Base-by-base conservation (phyloP, 2,329 filamentous ascomycete species). In the Xylogone sp. region DNA sequence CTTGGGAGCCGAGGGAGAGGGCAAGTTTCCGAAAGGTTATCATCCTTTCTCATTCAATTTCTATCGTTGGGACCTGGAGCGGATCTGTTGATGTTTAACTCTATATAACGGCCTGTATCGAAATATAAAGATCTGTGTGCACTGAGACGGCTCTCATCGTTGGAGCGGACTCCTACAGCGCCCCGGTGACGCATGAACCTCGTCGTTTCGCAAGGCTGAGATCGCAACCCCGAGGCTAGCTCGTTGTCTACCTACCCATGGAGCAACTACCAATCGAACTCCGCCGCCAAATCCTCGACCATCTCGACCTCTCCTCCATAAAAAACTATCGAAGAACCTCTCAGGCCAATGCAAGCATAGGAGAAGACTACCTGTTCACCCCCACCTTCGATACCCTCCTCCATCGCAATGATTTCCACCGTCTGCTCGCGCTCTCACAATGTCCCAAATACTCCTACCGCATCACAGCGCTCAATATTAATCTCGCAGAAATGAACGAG, bases 401-500 rank as follows among this genome's bases (percentile, higher is more conserved):
- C 13, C 53, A 60, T 20, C 56, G 58, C 9, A 52, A 56, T 21
- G 59, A 63, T 45, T 56, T 59, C 10, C 8, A 24, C 21, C 59
- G 60, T 21, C 61, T 65, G 12, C 29, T 49, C 3, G 18, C 39
- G 16, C 51, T 65, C 16, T 59, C 62, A 7, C 34, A 56, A 29
- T 54, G 62, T 34, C 55, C 62, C 10, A 53, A 50, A 8, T 63
- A 62, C 45, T 52, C 58, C 5, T 42, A 54, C 22, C 56, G 54
- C 47, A 55, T 56, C 22, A 24, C 51, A 21, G 42, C 43, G 21
- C 29, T 65, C 9, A 21, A 48, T 16, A 49, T 65, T 19, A 62
- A 64, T 21, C 56, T 62, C 27, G 59, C 59, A 20, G 62, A 64
- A 46, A 34, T 65, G 7, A 61, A 64, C 45, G 62, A 65, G 44